Evolutionary conservation across 345 rosid species (phyloP).

Genomic region (Arabidopsis arenosa): DNA sequence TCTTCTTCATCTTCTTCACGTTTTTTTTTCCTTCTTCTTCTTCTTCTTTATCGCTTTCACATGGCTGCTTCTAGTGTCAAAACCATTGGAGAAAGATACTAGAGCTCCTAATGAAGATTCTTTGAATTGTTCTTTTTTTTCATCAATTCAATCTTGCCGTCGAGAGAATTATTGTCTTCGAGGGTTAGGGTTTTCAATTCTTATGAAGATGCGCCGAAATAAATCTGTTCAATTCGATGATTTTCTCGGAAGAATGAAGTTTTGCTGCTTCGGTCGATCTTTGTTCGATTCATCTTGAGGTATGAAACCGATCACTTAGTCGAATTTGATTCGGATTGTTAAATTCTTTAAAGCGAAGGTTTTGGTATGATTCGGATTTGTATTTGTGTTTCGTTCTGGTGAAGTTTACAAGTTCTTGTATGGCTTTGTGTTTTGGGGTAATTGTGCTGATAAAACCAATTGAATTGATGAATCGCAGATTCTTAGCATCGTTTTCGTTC

Average conservation of each 20-base stretch:
- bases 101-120: not conserved
- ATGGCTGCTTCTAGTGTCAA: not conserved
- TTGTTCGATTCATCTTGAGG: slow-evolving; percentile 76
- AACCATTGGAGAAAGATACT: not conserved
- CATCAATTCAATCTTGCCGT: slow-evolving; percentile 24
- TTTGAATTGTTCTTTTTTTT: not conserved
- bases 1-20: slow-evolving; percentile 23
- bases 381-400: not conserved
- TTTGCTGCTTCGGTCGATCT: slow-evolving; percentile 64
- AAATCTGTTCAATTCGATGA: slow-evolving; percentile 49
- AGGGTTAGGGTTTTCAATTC: slow-evolving; percentile 30
- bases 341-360: not conserved
- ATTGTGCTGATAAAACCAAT: slow-evolving; percentile 8
- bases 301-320: slow-evolving; percentile 21
- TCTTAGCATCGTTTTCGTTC: slow-evolving; percentile 64
- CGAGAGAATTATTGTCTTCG: not conserved
- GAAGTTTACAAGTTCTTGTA: not conserved
- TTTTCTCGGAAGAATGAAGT: slow-evolving; percentile 65
- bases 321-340: not conserved
- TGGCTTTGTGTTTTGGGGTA: not conserved
- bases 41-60: slow-evolving; percentile 3
- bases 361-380: not conserved
- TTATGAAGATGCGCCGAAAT: slow-evolving; percentile 20
- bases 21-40: not conserved
- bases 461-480: slow-evolving; percentile 49